These are phyloP conservation scores for Intubia oerlemansii DNA, from an alignment of 2,329 filamentous ascomycete genomes.

Conservation along the genomic window DNA sequence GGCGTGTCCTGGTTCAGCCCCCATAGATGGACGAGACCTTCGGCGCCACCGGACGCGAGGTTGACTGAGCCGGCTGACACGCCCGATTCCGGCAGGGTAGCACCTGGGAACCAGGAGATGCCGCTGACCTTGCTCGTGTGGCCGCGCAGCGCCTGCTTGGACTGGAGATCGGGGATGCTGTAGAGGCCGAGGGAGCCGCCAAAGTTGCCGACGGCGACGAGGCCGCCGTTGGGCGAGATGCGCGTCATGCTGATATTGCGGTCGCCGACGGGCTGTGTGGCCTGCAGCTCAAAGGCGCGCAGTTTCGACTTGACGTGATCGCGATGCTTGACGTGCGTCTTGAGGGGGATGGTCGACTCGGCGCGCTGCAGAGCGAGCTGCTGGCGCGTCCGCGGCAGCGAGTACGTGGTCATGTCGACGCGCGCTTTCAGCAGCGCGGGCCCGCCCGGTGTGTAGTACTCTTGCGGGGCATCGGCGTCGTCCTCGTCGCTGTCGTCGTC, in stretches of 20 bases:
- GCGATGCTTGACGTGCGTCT: conserved; percentile 81
- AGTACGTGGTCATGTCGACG: conserved; percentile 61
- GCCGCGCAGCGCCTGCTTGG: conserved; percentile 54
- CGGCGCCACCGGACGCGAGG: conserved; percentile 74
- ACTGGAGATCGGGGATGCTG: conserved; percentile 61
- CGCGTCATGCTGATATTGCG: conserved; percentile 80
- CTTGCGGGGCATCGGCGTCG: conserved; percentile 61
- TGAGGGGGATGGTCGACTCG: conserved; percentile 65
- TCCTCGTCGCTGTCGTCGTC: conserved; percentile 22
- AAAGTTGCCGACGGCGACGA: conserved; percentile 84
- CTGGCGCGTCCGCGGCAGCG: conserved; percentile 59
- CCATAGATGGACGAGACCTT: conserved; percentile 79
- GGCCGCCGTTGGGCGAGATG: conserved; percentile 67
- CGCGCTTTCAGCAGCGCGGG: conserved; percentile 54
- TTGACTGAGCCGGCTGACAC: conserved; percentile 59
- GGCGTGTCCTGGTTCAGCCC: conserved; percentile 73
- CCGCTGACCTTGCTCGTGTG: conserved; percentile 83
- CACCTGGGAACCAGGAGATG: conserved; percentile 71
- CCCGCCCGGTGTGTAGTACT: conserved; percentile 81
- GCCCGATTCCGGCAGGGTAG: conserved; percentile 48
- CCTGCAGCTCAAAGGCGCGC: conserved; percentile 71
- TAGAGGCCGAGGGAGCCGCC: conserved; percentile 74
- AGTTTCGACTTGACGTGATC: conserved; percentile 73
- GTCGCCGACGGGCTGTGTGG: conserved; percentile 81
- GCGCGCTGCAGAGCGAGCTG: conserved; percentile 57